These are phyloP conservation scores for Calonectria hongkongensis DNA, from an alignment of 2,329 filamentous ascomycete genomes.

Conservation along the genomic window DNA sequence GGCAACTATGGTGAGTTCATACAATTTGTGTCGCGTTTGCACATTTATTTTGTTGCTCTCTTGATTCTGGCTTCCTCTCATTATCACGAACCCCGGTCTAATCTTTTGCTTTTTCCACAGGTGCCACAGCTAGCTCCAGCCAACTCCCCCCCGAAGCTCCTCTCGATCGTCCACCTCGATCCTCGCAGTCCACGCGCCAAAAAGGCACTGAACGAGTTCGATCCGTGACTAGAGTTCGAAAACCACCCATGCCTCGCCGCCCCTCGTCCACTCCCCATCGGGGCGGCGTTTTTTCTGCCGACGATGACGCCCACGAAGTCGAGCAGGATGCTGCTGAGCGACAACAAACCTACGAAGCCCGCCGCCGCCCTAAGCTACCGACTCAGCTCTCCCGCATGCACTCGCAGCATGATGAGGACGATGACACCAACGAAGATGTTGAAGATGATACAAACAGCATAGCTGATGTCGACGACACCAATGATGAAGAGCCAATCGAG, in stretches of 20 bases:
- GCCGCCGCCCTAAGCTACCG: conserved; percentile 59
- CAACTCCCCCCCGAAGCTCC: conserved; percentile 60
- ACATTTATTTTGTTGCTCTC: neutral
- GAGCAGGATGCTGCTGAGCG: conserved; percentile 77
- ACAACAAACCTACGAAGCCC: conserved; percentile 61
- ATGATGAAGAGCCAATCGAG: conserved; percentile 63
- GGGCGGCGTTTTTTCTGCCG: conserved; percentile 91
- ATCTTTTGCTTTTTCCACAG: conserved; percentile 46
- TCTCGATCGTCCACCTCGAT: conserved; percentile 63
- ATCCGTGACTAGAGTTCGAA: conserved; percentile 74
- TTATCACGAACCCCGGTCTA: conserved; percentile 34
- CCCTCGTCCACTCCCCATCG: conserved; percentile 86
- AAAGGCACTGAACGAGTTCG: conserved; percentile 69
- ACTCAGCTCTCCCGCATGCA: conserved; percentile 65
- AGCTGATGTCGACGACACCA: conserved; percentile 56
- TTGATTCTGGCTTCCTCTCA: conserved; percentile 22
- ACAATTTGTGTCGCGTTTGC: neutral
- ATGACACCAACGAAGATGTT: conserved; percentile 50
- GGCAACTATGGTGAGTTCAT: conserved; percentile 70
- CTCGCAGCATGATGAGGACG: conserved; percentile 57
- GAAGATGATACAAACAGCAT: conserved; percentile 49
- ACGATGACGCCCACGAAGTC: conserved; percentile 89
- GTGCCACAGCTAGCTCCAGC: conserved; percentile 54
- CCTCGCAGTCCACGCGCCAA: conserved; percentile 61
- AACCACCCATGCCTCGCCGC: conserved; percentile 83